Base-by-base conservation (phyloP, 306 rosid genomes). In the Vigna unguiculata region DNA sequence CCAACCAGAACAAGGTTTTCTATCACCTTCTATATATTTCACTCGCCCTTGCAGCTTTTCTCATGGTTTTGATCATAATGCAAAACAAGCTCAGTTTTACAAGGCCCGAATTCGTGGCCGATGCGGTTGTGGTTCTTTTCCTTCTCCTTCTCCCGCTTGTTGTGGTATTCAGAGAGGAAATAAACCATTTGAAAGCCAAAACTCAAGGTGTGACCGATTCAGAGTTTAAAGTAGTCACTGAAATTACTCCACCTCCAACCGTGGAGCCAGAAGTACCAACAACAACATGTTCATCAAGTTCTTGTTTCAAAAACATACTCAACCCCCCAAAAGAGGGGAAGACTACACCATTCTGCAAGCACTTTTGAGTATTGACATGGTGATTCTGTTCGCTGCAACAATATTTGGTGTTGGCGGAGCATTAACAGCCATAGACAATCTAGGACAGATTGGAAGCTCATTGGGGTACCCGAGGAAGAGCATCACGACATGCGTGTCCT, bases 261-360 rank as follows among this genome's bases (percentile, higher is more conserved):
- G 20, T 14, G 20, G 40, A 28, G 38, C 36, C 80, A 67, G 28
- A 58, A 58, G 28, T 21, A 67, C 9, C 43, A 30, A 1, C 41
- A 11, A 6, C 9, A 3, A 48, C 65, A 6, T 36, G 41, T 28
- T 69, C 69, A 2, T 58, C 14, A 30, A 78, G 15, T 40, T 81
- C 83, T 80, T 87, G 88, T 60, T 70, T 45, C 13, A 21, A 41
- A 63, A 84, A 64, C 2, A 32, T 80, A 2, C 70, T 88, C 75
- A 88, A 71, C 1, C 90, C 91, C 3, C 95, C 97, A 0, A 73
- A 68, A 86, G 93, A 63, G 97, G 97, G 1, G 97, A 91, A 57
- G 97, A 91, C 71, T 91, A 86, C 83, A 87, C 90, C 1, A 91
- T 91, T 5, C 64, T 85, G 13, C 97, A 91, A 83, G 92, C 88